phyloP scores from a whole-genome alignment of 768 basidiomycete genomes.

The Cyclocybe aegerita region DNA sequence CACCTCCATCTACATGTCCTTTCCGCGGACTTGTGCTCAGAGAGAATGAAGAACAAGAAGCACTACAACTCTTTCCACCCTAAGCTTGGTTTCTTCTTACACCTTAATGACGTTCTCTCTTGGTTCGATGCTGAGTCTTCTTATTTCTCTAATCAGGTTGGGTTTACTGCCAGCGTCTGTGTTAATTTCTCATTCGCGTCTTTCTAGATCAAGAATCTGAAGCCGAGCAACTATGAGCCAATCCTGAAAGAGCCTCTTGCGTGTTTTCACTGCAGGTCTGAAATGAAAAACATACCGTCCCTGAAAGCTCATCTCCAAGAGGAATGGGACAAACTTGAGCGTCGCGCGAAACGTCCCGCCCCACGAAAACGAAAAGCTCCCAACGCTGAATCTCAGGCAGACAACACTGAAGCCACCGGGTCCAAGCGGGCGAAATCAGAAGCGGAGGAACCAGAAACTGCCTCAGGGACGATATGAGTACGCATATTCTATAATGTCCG shows the following conservation, averaged over 20 bases:
- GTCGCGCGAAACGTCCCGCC: conserved; percentile 38
- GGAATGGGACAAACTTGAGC: conserved; percentile 60
- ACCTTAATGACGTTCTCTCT: conserved; percentile 70
- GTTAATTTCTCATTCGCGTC: background rate
- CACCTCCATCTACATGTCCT: conserved; percentile 87
- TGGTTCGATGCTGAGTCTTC: conserved; percentile 75
- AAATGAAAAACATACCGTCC: conserved; percentile 68
- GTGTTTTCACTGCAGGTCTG: conserved; percentile 70
- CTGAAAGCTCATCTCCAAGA: conserved; percentile 75
- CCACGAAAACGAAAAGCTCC: conserved; percentile 42
- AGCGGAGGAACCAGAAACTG: background rate
- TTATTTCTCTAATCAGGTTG: conserved; percentile 36
- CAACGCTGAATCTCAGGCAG: conserved; percentile 10
- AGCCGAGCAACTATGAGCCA: conserved; percentile 55
- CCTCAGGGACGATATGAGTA: too few relatives aligned
- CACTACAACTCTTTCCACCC: conserved; percentile 94
- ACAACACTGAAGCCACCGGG: conserved; percentile 2
- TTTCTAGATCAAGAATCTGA: conserved; percentile 52
- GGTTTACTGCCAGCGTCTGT: background rate
- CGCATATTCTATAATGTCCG: too few relatives aligned
- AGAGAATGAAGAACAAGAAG: conserved; percentile 78
- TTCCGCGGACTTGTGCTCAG: conserved; percentile 72
- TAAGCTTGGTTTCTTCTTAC: conserved; percentile 78
- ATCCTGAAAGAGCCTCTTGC: conserved; percentile 64
- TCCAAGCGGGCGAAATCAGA: conserved; percentile 11